phyloP scores from a whole-genome alignment of 768 basidiomycete species.

The Mycena vitilis region DNA sequence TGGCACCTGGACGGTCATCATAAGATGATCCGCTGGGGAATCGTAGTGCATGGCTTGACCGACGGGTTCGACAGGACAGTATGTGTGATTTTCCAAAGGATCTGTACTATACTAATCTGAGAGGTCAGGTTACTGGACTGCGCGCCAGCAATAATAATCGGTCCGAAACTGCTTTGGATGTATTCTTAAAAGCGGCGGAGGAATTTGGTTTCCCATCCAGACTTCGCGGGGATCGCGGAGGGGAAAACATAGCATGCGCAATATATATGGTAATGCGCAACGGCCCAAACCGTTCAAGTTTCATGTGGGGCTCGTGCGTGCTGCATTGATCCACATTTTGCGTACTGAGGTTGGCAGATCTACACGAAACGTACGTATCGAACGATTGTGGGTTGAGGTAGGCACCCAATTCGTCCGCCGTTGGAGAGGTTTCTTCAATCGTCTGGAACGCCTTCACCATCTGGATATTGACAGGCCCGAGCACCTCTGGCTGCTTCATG shows the following conservation, averaged over 20 bases:
- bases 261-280: slow-evolving; percentile 10
- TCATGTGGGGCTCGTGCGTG: slow-evolving; percentile 29
- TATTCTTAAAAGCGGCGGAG: slow-evolving; percentile 1
- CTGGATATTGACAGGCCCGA: too few relatives aligned
- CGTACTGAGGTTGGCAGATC: too few relatives aligned
- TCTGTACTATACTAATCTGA: too few relatives aligned
- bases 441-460: too few relatives aligned
- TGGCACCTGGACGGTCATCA: slow-evolving; percentile 45
- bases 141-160: slow-evolving; percentile 30
- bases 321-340: too few relatives aligned
- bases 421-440: too few relatives aligned
- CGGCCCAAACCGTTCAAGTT: slow-evolving; percentile 36
- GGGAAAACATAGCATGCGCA: slow-evolving; percentile 41
- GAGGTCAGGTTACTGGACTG: slow-evolving; percentile 32
- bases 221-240: slow-evolving; percentile 41
- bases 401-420: too few relatives aligned
- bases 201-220: slow-evolving; percentile 33
- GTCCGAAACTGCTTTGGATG: background rate
- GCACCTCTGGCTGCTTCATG: slow-evolving; percentile 55
- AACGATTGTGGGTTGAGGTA: too few relatives aligned
- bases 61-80: slow-evolving; percentile 46
- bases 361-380: too few relatives aligned
- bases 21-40: slow-evolving; percentile 42
- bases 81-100: too few relatives aligned
- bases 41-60: slow-evolving; percentile 43